Percentiles rank a stretch among this genome's conserved stretches.
phyloP scores from a whole-genome alignment of 1,284 basidiomycete species.

The Phellinidium pouzarii region DNA sequence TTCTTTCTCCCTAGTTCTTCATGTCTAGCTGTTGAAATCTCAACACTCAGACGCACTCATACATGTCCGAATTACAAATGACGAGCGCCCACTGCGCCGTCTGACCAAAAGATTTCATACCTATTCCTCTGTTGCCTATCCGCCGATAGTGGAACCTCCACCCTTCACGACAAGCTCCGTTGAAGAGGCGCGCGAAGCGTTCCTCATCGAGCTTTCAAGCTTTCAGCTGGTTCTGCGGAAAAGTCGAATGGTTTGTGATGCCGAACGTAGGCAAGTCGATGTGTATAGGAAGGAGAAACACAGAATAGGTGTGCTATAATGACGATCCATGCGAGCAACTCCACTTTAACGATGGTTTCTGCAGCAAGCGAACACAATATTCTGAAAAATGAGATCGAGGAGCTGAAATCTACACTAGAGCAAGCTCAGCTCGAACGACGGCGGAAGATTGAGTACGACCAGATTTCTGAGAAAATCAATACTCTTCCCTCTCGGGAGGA shows the following conservation, averaged over 20 bases:
- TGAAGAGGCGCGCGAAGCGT: conserved; percentile 70
- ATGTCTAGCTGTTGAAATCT: background rate
- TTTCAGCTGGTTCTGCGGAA: conserved; percentile 71
- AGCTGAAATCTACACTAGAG: conserved; percentile 66
- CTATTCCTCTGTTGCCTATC: conserved; percentile 53
- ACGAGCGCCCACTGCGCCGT: conserved; percentile 52
- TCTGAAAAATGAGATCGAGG: conserved; percentile 61
- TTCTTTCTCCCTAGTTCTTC: background rate
- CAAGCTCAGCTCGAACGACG: conserved; percentile 67
- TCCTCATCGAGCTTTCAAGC: conserved; percentile 66
- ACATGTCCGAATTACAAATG: conserved; percentile 68
- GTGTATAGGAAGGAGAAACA: conserved; percentile 67
- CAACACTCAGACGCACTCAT: conserved; percentile 58
- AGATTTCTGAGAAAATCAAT: conserved; percentile 74
- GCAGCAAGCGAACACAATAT: conserved; percentile 64
- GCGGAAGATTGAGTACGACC: conserved; percentile 78
- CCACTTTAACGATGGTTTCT: conserved; percentile 15
- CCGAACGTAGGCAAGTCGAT: conserved; percentile 72
- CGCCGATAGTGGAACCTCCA: conserved; percentile 37
- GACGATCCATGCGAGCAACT: background rate
- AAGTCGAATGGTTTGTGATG: conserved; percentile 72
- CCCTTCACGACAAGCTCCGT: conserved; percentile 33
- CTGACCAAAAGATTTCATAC: conserved; percentile 73
- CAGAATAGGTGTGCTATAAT: conserved; percentile 51
- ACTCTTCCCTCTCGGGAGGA: conserved; percentile 68